Evolutionary conservation across 2,329 filamentous ascomycete genomes (phyloP), one percentile per base, ranked within the genome.

Genomic region (Chaetomium strumarium): DNA sequence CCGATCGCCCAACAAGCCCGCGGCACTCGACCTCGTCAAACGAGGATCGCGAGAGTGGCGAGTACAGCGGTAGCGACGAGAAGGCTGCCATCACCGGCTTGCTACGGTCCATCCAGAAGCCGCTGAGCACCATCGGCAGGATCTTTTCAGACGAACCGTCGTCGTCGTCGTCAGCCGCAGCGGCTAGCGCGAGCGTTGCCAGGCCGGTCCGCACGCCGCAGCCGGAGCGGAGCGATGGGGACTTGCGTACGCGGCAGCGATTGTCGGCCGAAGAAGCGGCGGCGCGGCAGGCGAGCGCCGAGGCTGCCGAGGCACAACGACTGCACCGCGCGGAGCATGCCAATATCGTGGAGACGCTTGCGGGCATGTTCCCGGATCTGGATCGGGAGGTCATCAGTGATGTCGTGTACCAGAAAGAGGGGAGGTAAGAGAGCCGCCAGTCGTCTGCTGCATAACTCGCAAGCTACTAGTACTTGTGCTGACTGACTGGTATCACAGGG

Each of bases 351-450:
- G 93, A 97, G 71, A 97, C 93, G 34, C 73, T 99, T 52, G 85
- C 89, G 44, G 87, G 90, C 62, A 99, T 99, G 93, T 99, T 99
- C 68, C 93, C 93, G 1, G 90, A 95, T 65, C 75, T 99, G 46
- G 93, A 99, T 68, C 83, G 84, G 63, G 95, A 99, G 45, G 80
- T 99, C 36, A 97, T 99, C 66, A 91, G 91, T 63, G 93, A 99
- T 72, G 93, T 99, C 38, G 93, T 99, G 24, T 84, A 92, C 67
- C 83, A 95, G 73, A 96, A 99, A 72, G 86, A 96, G 70, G 95
- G 93, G 66, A 83, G 89, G 90, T 92, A 69, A 73, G 87, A 45
- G 8, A 17, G 24, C 24, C 24, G 24, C 2, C 33, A 12, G 30
- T 19, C 42, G 16, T 14, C 37, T n/a, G 30, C 14, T n/a, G 37